Evolutionary conservation across 805 yeast genomes (phyloP).

Genomic region (Pichia nanzhaoensis): DNA sequence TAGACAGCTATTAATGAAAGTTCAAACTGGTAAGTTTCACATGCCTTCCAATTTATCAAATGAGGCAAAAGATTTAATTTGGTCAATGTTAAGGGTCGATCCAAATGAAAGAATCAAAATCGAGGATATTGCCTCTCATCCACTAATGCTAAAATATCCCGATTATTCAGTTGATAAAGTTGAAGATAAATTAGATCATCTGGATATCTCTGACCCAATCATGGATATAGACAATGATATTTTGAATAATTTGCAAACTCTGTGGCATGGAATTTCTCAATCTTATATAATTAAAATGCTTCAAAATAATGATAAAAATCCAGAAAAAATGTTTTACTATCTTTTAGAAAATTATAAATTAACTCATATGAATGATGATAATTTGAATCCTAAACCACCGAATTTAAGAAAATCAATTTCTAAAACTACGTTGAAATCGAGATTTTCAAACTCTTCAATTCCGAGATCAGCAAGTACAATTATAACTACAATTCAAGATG

Average conservation of each 20-base stretch:
- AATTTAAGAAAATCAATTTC: conserved; percentile 8
- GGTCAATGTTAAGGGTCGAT: conserved; percentile 59
- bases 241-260: conserved; percentile 45
- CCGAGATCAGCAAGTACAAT: conserved; percentile 29
- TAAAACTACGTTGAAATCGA: conserved; percentile 4
- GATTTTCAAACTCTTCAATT: conserved; percentile 4
- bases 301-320: conserved; percentile 19
- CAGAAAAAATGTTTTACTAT: conserved; percentile 34
- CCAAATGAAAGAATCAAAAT: conserved; percentile 70
- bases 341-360: conserved; percentile 29
- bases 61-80: conserved; percentile 64
- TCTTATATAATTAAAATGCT: conserved; percentile 26
- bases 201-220: conserved; percentile 24
- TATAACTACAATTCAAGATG: conserved; percentile 30
- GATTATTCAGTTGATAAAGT: conserved; percentile 29
- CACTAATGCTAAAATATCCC: conserved; percentile 47
- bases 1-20: conserved; percentile 61
- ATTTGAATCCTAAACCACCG: neutral
- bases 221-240: conserved; percentile 41
- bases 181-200: conserved; percentile 19
- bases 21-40: conserved; percentile 66
- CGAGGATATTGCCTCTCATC: conserved; percentile 54
- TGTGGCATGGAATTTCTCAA: conserved; percentile 49
- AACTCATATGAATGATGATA: conserved; percentile 19
- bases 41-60: conserved; percentile 59